Evolutionary conservation across 129 eudicot species (phyloP).

Genomic region (Rutidosis leptorrhynchoides): DNA sequence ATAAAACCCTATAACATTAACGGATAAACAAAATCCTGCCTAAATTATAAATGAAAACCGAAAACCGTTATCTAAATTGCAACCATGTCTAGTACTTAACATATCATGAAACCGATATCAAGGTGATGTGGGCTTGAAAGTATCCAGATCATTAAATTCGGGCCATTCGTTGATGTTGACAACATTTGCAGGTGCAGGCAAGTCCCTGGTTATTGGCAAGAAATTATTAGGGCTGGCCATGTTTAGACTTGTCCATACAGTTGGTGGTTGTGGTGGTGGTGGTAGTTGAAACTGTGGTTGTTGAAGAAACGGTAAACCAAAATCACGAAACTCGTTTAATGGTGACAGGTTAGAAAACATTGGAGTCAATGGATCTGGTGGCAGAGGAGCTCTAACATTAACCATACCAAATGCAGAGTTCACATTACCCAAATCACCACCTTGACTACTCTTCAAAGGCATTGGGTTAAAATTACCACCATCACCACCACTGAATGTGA

Average conservation of each 20-base stretch:
- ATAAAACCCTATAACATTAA: too few species aligned
- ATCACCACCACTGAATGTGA: too few species aligned
- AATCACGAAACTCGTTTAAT: slow-evolving; percentile 12
- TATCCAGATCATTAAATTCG: slow-evolving; percentile 28
- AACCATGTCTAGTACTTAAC: slow-evolving; percentile 1
- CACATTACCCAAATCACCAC: slow-evolving; percentile 17
- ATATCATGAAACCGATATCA: slow-evolving; percentile 6
- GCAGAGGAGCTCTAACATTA: slow-evolving; percentile 4
- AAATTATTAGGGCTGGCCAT: slow-evolving; percentile 12
- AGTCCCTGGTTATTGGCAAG: not conserved
- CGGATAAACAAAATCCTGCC: too few species aligned
- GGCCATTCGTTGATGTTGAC: slow-evolving; percentile 31
- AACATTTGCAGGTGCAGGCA: slow-evolving; percentile 20
- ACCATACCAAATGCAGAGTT: slow-evolving; percentile 17
- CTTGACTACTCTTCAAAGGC: slow-evolving; percentile 8
- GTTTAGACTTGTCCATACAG: slow-evolving; percentile 19
- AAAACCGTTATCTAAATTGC: not conserved
- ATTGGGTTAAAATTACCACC: too few species aligned
- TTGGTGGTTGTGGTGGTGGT: slow-evolving; percentile 6
- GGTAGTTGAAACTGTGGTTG: slow-evolving; percentile 2
- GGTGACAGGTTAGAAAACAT: slow-evolving; percentile 1
- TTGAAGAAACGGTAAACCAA: slow-evolving; percentile 20
- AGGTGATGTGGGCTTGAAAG: slow-evolving; percentile 30
- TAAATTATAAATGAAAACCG: not conserved
- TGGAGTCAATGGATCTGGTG: slow-evolving; percentile 13